A percentile compares a stretch with the other conserved stretches of the same genome.
Evolutionary conservation across 2,329 filamentous ascomycete species (phyloP).

Genomic region (Paracoccidioides brasiliensis): DNA sequence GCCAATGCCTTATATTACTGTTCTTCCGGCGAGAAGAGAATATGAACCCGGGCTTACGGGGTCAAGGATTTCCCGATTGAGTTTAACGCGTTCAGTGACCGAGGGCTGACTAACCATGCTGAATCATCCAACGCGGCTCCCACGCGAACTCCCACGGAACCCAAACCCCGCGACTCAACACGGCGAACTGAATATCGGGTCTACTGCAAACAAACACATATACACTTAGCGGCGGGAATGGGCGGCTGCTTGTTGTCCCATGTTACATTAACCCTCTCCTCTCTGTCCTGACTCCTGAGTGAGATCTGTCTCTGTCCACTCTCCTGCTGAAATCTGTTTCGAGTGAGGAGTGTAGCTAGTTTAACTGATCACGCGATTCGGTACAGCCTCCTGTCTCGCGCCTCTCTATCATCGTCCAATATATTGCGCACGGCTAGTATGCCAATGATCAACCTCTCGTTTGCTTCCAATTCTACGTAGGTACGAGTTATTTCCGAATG

Average conservation of each 20-base stretch:
- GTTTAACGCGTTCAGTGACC: background rate
- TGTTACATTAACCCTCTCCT: background rate
- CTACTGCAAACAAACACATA: background rate
- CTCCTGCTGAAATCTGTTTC: background rate
- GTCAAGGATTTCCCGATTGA: background rate
- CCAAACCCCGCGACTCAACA: constrained; percentile 16
- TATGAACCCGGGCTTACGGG: too few species aligned
- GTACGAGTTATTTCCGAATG: background rate
- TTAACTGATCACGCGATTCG: constrained; percentile 13
- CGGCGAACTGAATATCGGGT: background rate
- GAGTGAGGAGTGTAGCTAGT: constrained; percentile 7
- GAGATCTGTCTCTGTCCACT: background rate
- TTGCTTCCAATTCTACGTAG: background rate
- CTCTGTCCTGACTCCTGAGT: constrained; percentile 10
- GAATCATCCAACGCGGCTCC: constrained; percentile 12
- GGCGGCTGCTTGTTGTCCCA: background rate
- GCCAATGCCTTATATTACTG: too few species aligned
- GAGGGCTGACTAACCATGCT: background rate
- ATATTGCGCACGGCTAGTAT: background rate
- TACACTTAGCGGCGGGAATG: background rate
- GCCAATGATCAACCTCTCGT: background rate
- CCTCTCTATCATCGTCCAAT: background rate
- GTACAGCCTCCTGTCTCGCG: background rate
- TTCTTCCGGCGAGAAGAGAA: too few species aligned
- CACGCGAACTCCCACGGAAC: constrained; percentile 15